Evolutionary conservation across 306 rosid genomes (phyloP), one percentile per base, ranked within the genome.

Genomic region (Cucumis cinereus): DNA sequence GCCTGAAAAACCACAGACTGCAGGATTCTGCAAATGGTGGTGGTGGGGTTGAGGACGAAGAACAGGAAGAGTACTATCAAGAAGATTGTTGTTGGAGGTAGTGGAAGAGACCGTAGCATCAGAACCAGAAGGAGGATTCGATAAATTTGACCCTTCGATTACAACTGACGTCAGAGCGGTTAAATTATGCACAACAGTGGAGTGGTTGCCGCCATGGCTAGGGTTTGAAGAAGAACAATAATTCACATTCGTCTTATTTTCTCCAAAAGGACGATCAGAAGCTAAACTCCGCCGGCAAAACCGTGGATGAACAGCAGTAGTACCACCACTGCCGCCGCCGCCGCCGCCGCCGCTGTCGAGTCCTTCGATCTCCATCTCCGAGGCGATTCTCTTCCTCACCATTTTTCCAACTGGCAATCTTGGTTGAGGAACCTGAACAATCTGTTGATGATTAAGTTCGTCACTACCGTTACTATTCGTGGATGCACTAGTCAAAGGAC

Each of bases 1-100:
- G 22, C 98, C 98, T 0, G 98, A 93, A 77, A 93, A 93, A 17
- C 98, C 97, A 77, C 98, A 93, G 0, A 93, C 91, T 4, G 88
- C 81, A 49, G 96, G 98, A 11, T 82, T 79, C 47, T 73, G 79
- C 24, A 61, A 30, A 59, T 74, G 74, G 59, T 70, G 72, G 63
- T 33, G 71, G 12, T 74, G 82, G 15, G 72, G 80, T 15, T 10
- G 78, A 9, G n/a, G 82, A 58, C 55, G 79, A 82, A 59, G 80
- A 78, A 41, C 79, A 30, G 75, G 75, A 49, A 82, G 68, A 43
- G 78, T 59, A 43, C 35, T 61, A n/a, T 83, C 73, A 30, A 73
- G 77, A 49, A 73, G 79, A 72, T 43, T 77, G 10, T 11, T 41
- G 33, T 11, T 36, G 28, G 47, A 33, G 15, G 71, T 49, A 71